Evolutionary conservation across 1,284 basidiomycete species (phyloP).

Genomic region (Irpex sp.): DNA sequence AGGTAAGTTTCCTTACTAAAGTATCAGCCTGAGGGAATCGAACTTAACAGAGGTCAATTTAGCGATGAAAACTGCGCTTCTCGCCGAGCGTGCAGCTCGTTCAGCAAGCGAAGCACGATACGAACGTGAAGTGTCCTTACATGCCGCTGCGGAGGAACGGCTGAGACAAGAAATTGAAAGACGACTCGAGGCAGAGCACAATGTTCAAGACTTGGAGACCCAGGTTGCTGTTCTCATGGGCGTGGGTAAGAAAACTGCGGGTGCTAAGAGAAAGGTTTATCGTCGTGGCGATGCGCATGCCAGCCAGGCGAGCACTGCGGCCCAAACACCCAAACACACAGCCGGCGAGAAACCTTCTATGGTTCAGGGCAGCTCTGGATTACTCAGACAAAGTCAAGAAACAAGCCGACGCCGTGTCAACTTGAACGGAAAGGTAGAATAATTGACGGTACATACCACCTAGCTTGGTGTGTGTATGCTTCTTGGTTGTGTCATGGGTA

Average conservation of each 20-base stretch:
- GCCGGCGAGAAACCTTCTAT: too few species aligned
- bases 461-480: too few species aligned
- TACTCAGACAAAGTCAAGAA: too few species aligned
- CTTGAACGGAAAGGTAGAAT: too few species aligned
- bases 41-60: not conserved
- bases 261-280: not conserved
- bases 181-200: not conserved
- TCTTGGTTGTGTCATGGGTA: too few species aligned
- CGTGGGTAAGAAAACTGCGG: not conserved
- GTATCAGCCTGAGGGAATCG: too few species aligned
- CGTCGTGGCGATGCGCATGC: not conserved
- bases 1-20: not conserved
- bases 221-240: not conserved
- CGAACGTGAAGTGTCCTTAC: conserved; percentile 1
- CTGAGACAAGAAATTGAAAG: not conserved
- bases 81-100: conserved; percentile 5
- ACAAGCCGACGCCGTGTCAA: too few species aligned
- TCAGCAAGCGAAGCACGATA: conserved; percentile 2
- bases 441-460: too few species aligned
- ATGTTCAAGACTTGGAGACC: not conserved
- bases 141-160: conserved; percentile 3
- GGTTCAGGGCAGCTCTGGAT: too few species aligned
- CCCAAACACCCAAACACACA: not conserved
- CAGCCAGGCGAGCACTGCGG: not conserved
- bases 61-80: conserved; percentile 9